phyloP scores from a whole-genome alignment of 208 protist genomes.

The Crithidia fasciculata region DNA sequence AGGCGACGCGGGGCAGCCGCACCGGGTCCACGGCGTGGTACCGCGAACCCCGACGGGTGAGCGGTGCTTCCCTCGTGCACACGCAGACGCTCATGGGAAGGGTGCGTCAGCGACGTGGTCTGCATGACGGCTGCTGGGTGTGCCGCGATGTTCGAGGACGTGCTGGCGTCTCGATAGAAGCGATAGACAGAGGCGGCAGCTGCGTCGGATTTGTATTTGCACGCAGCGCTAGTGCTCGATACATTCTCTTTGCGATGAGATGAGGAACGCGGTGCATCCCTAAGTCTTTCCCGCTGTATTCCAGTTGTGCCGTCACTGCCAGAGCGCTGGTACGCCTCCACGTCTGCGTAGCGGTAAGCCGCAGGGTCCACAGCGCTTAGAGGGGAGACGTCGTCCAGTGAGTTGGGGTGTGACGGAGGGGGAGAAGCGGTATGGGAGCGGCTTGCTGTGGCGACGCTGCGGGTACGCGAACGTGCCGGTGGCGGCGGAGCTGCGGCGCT shows the following conservation, averaged over 20 bases:
- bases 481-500: background rate
- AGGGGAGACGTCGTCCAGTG: background rate
- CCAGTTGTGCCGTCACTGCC: too few relatives aligned
- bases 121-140: background rate
- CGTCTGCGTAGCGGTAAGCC: too few relatives aligned
- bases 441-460: background rate
- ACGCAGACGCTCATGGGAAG: conserved; percentile 6
- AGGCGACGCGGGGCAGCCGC: conserved; percentile 7
- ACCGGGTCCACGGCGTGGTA: conserved; percentile 23
- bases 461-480: conserved; percentile 6
- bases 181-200: background rate
- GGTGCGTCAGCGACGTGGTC: background rate
- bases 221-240: background rate
- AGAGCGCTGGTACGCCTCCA: too few relatives aligned
- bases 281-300: too few relatives aligned
- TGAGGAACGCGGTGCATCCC: too few relatives aligned
- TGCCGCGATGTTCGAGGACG: background rate
- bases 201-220: background rate
- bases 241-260: background rate
- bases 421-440: conserved; percentile 2
- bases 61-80: conserved; percentile 14
- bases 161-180: background rate
- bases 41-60: conserved; percentile 26
- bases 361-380: background rate
- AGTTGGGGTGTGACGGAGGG: background rate